Evolutionary conservation across 805 yeast genomes (phyloP).

Genomic region (Candida parachauliodes): DNA sequence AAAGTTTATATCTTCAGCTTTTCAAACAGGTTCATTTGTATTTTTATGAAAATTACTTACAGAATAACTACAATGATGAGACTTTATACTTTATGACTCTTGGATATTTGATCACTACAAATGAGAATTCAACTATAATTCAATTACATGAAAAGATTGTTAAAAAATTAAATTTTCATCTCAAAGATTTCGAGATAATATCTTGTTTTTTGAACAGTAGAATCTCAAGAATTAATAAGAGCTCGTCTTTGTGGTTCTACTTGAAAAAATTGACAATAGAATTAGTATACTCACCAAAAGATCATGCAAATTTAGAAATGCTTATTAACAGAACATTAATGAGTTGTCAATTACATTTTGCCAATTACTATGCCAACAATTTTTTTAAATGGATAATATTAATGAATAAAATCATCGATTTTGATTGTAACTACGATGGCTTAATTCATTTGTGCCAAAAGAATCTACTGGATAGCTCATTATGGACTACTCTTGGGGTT

Average conservation of each 20-base stretch:
- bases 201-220: slow-evolving; percentile 28
- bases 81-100: slow-evolving; percentile 25
- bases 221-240: slow-evolving; percentile 34
- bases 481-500: slow-evolving; percentile 19
- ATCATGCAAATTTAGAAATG: background rate
- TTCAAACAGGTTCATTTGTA: slow-evolving; percentile 30
- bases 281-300: slow-evolving; percentile 10
- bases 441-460: slow-evolving; percentile 13
- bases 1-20: slow-evolving; percentile 23
- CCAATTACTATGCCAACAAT: slow-evolving; percentile 37
- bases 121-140: slow-evolving; percentile 34
- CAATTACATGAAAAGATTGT: slow-evolving; percentile 25
- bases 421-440: slow-evolving; percentile 1
- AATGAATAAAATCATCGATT: slow-evolving; percentile 9
- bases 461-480: slow-evolving; percentile 19
- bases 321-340: slow-evolving; percentile 15
- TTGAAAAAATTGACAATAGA: slow-evolving; percentile 23
- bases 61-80: slow-evolving; percentile 1
- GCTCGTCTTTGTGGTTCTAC: slow-evolving; percentile 35
- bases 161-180: slow-evolving; percentile 8
- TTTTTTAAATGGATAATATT: slow-evolving; percentile 28
- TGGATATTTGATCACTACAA: slow-evolving; percentile 34
- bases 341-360: slow-evolving; percentile 32
- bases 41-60: slow-evolving; percentile 19
- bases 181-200: slow-evolving; percentile 26